Conservation (phyloP, 805 yeast genomes). For the Brettanomyces nanus region DNA sequence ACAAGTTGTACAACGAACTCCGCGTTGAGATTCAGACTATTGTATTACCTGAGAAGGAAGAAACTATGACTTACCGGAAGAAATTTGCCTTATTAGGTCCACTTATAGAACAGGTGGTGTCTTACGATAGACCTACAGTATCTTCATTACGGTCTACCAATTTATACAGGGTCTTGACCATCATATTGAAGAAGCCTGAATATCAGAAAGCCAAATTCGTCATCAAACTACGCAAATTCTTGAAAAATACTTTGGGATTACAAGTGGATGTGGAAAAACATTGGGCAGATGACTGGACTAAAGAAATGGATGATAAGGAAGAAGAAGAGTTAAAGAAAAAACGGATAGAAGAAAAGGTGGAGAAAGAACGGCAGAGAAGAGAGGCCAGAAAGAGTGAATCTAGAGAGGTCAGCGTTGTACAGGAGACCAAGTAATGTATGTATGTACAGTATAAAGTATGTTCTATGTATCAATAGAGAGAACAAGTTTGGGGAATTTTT, state of each 20-base stretch:
- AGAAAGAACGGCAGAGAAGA: constrained; percentile 43
- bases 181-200: constrained; percentile 31
- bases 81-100: constrained; percentile 15
- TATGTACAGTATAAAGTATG: no score
- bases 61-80: constrained; percentile 9
- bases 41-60: constrained; percentile 9
- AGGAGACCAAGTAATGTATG: not conserved
- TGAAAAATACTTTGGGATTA: constrained; percentile 20
- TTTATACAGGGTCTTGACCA: constrained; percentile 24
- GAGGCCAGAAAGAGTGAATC: constrained; percentile 14
- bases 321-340: constrained; percentile 11
- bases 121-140: constrained; percentile 17
- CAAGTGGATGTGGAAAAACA: constrained; percentile 23
- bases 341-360: constrained; percentile 34
- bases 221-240: constrained; percentile 14
- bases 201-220: constrained; percentile 12
- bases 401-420: not conserved
- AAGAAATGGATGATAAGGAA: constrained; percentile 13
- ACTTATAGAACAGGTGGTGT: constrained; percentile 17
- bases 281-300: constrained; percentile 21
- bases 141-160: constrained; percentile 25
- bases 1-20: constrained; percentile 15
- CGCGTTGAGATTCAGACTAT: constrained; percentile 19
- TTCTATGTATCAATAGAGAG: no score
- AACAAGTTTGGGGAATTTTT: no score